Conservation (phyloP, 2,329 filamentous ascomycete genomes). For the Nannizziopsis arthrosporioides region DNA sequence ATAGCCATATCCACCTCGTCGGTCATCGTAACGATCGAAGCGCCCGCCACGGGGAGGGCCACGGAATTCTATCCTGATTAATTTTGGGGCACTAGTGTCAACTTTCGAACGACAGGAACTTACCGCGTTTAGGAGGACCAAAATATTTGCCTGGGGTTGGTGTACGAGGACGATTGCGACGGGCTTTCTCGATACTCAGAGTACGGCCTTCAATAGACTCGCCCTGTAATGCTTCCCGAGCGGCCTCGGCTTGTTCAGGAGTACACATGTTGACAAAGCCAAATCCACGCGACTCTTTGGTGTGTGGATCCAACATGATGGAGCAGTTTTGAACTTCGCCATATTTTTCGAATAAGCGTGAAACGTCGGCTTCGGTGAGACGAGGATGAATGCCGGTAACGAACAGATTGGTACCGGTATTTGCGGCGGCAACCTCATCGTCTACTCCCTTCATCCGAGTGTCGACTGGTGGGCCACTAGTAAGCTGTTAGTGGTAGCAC, state of each 20-base stretch:
- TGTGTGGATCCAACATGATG: conserved; percentile 98
- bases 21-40: conserved; percentile 39
- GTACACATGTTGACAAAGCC: conserved; percentile 99
- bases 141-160: conserved; percentile 99
- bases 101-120: conserved; percentile 28
- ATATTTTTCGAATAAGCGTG: conserved; percentile 95
- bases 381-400: conserved; percentile 96
- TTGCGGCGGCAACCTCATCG: conserved; percentile 67
- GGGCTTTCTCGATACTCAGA: conserved; percentile 96
- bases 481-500: not conserved
- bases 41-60: conserved; percentile 35
- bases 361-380: conserved; percentile 78
- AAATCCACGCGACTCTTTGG: conserved; percentile 95
- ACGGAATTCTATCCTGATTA: conserved; percentile 34
- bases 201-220: conserved; percentile 92
- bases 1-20: conserved; percentile 34
- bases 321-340: conserved; percentile 98
- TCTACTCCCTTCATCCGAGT: conserved; percentile 37
- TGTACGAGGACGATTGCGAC: conserved; percentile 84
- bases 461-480: conserved; percentile 8
- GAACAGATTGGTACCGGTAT: conserved; percentile 95
- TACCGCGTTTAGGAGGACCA: conserved; percentile 92
- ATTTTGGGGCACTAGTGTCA: conserved; percentile 12
- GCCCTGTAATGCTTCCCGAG: conserved; percentile 89
- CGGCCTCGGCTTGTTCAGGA: conserved; percentile 86